Evolutionary conservation across 2,329 filamentous ascomycete genomes (phyloP).

Genomic region (Aureobasidium sp.): DNA sequence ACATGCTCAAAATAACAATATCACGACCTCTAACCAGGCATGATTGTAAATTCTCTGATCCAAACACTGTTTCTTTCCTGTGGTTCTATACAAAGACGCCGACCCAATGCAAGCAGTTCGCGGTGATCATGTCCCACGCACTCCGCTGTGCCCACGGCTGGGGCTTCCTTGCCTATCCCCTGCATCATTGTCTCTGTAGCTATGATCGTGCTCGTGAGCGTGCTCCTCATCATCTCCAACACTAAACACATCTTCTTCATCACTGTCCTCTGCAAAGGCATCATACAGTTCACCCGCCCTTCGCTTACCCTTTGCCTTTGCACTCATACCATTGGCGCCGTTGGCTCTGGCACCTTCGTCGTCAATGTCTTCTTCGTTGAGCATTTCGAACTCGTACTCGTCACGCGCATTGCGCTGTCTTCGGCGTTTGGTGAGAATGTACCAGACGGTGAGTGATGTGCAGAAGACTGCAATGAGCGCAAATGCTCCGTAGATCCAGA

Average conservation of each 20-base stretch:
- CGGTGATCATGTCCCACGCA: constrained; percentile 10
- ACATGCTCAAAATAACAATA: background rate
- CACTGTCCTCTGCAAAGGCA: constrained; percentile 90
- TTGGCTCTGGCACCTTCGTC: constrained; percentile 36
- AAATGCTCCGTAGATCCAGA: constrained; percentile 87
- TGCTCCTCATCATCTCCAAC: constrained; percentile 35
- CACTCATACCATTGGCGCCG: constrained; percentile 28
- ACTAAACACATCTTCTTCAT: constrained; percentile 41
- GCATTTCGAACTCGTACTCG: constrained; percentile 88
- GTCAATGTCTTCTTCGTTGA: constrained; percentile 66
- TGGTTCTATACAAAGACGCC: constrained; percentile 12
- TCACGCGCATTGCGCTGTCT: constrained; percentile 63
- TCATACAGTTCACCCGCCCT: constrained; percentile 90
- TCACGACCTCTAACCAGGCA: background rate
- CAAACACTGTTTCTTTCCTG: background rate
- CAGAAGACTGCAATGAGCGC: constrained; percentile 83
- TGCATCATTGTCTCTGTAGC: constrained; percentile 16
- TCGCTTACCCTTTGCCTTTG: constrained; percentile 38
- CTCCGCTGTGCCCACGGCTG: background rate
- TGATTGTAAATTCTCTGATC: background rate
- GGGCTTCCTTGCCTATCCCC: constrained; percentile 6
- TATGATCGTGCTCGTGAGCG: constrained; percentile 25
- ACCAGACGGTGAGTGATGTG: constrained; percentile 67
- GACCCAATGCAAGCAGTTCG: constrained; percentile 7
- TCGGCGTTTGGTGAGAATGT: constrained; percentile 62